Conservation (phyloP, 371 early-diverging fungal species). For the Syncephalastrum racemosum region DNA sequence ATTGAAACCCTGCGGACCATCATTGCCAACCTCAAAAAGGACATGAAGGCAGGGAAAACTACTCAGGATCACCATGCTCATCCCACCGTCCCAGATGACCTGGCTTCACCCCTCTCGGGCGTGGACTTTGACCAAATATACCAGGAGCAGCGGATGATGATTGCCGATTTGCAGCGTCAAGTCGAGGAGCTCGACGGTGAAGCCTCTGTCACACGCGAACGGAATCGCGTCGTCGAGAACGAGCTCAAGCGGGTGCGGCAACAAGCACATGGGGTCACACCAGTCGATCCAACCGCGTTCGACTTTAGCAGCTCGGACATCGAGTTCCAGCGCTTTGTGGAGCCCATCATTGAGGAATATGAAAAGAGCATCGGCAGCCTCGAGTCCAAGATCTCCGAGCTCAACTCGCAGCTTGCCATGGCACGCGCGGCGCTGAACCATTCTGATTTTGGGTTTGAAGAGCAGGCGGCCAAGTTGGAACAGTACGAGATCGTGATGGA, state of each 20-base stretch:
- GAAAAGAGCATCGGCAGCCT: conserved; percentile 61
- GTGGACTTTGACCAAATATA: conserved; percentile 29
- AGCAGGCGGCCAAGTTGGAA: conserved; percentile 42
- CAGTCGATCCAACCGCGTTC: conserved; percentile 4
- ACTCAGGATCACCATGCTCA: conserved; percentile 7
- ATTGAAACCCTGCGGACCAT: conserved; percentile 54
- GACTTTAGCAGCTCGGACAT: conserved; percentile 2
- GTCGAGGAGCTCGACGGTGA: conserved; percentile 44
- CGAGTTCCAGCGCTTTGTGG: conserved; percentile 61
- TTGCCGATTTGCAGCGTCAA: conserved; percentile 44
- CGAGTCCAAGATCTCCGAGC: conserved; percentile 45
- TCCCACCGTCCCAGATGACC: neutral
- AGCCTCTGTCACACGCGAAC: conserved; percentile 34
- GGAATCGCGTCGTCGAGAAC: conserved; percentile 36
- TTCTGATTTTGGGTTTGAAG: conserved; percentile 48
- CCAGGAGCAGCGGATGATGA: conserved; percentile 33
- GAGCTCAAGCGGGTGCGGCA: conserved; percentile 33
- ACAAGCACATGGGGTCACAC: neutral
- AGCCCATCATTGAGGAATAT: conserved; percentile 68
- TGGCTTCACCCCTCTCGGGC: conserved; percentile 6
- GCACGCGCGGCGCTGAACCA: conserved; percentile 54
- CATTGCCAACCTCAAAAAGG: conserved; percentile 56
- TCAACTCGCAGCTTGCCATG: conserved; percentile 61
- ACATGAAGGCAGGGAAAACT: conserved; percentile 27
- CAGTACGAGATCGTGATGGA: conserved; percentile 31